Percentiles rank a stretch among this genome's conserved stretches.
These are phyloP conservation scores for Teunomyces tritomae DNA, from an alignment of 805 yeast species.

Conservation along the genomic window DNA sequence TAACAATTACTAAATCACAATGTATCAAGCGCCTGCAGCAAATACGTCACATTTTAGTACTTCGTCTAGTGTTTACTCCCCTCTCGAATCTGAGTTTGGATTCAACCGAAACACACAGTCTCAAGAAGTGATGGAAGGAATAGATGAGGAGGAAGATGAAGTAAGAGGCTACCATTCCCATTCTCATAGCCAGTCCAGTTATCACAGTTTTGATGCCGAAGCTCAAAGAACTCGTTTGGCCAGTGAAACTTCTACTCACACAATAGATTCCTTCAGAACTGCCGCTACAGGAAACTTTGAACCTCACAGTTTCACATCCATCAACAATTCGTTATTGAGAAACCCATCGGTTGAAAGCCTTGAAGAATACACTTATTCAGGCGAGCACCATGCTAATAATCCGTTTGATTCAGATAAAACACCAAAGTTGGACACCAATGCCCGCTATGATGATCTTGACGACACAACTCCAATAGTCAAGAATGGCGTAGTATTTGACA, in stretches of 20 bases:
- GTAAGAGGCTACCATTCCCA: constrained; percentile 7
- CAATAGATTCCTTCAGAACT: constrained; percentile 25
- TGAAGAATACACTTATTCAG: constrained; percentile 4
- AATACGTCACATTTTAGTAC: constrained; percentile 24
- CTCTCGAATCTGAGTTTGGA: constrained; percentile 19
- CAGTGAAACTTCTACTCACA: constrained; percentile 20
- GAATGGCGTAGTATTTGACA: constrained; percentile 8
- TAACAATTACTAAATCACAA: background rate
- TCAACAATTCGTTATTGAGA: constrained; percentile 30
- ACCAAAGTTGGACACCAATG: constrained; percentile 22
- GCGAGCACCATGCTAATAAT: background rate
- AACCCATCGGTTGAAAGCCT: constrained; percentile 9
- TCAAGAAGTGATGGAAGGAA: constrained; percentile 9
- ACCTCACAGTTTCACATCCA: constrained; percentile 32
- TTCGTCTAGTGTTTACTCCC: constrained; percentile 37
- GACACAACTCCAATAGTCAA: constrained; percentile 31
- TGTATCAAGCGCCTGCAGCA: constrained; percentile 7
- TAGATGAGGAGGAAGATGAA: constrained; percentile 16
- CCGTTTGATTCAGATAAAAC: constrained; percentile 28
- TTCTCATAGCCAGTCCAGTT: background rate
- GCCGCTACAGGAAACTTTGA: constrained; percentile 18
- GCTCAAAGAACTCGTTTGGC: background rate
- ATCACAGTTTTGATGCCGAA: background rate
- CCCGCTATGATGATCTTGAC: constrained; percentile 13
- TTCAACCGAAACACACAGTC: constrained; percentile 7